Conservation (phyloP, 1,139 yeast species). For the Diutina scorzettiae region DNA sequence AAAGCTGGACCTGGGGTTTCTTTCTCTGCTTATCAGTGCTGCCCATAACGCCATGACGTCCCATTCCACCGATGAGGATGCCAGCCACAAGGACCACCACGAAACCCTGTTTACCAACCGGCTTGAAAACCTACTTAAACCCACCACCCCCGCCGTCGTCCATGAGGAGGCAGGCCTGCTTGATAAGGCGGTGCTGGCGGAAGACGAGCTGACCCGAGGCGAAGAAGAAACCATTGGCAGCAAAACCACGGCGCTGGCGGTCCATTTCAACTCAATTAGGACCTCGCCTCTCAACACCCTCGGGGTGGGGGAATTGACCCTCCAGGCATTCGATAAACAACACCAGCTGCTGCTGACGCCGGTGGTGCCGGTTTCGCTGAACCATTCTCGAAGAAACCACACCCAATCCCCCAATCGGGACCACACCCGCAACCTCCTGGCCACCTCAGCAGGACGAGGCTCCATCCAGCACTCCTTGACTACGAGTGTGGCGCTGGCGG, state of each 20-base stretch:
- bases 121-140: constrained; percentile 13
- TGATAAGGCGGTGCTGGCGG: background rate
- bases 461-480: background rate
- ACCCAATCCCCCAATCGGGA: background rate
- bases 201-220: background rate
- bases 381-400: background rate
- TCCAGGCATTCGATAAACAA: constrained; percentile 39
- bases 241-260: constrained; percentile 10
- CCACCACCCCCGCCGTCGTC: constrained; percentile 10
- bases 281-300: constrained; percentile 47
- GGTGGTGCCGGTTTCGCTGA: background rate
- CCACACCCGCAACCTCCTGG: background rate
- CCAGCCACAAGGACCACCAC: background rate
- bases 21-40: constrained; percentile 18
- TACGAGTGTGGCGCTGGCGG: background rate
- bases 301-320: constrained; percentile 60
- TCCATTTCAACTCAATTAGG: constrained; percentile 48
- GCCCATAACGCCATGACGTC: constrained; percentile 22
- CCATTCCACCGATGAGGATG: constrained; percentile 8
- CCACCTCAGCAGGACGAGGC: background rate
- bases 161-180: background rate
- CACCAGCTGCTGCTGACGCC: background rate
- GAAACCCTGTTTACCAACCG: constrained; percentile 10
- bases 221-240: background rate
- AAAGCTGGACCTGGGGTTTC: constrained; percentile 11